A percentile compares a stretch with the other conserved stretches of the same genome.
Evolutionary conservation across 225 moss, liverwort and hornwort genomes (phyloP).

Genomic region (Marchantia polymorpha): DNA sequence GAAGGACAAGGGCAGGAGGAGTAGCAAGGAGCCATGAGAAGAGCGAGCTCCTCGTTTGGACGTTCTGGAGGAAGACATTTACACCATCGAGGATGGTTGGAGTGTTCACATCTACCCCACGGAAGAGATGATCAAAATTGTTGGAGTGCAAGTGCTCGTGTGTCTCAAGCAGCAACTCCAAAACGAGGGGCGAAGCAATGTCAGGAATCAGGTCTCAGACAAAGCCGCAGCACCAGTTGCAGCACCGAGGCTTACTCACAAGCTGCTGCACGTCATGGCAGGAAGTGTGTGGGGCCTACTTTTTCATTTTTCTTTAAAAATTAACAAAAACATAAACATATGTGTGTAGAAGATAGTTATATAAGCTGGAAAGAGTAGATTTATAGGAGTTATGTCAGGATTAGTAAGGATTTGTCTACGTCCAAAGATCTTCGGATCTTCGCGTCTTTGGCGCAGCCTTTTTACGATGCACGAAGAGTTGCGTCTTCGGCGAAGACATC

Average conservation of each 20-base stretch:
- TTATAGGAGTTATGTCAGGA: no score
- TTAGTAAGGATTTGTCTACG: no score
- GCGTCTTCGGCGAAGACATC: no score
- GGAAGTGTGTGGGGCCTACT: no score
- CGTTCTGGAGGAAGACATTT: conserved; percentile 38
- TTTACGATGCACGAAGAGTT: no score
- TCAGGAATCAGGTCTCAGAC: not conserved
- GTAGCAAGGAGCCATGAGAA: not conserved
- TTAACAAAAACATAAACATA: no score
- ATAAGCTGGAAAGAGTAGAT: no score
- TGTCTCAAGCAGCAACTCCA: conserved; percentile 76
- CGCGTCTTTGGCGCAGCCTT: no score
- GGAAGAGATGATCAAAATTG: conserved; percentile 68
- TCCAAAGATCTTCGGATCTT: no score
- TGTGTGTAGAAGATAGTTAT: no score
- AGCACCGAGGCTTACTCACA: conserved; percentile 76
- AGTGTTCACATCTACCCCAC: conserved; percentile 35
- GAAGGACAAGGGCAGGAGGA: conserved; percentile 11
- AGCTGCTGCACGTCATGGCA: conserved; percentile 87
- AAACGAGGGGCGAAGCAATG: conserved; percentile 33
- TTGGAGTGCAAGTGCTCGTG: conserved; percentile 74
- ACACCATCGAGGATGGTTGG: conserved; percentile 46
- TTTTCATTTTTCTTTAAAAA: no score
- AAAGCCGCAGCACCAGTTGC: conserved; percentile 18
- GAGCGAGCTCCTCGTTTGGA: conserved; percentile 20